Conservation (phyloP, 108 stramenopile species). For the Skeletonema tropicum region DNA sequence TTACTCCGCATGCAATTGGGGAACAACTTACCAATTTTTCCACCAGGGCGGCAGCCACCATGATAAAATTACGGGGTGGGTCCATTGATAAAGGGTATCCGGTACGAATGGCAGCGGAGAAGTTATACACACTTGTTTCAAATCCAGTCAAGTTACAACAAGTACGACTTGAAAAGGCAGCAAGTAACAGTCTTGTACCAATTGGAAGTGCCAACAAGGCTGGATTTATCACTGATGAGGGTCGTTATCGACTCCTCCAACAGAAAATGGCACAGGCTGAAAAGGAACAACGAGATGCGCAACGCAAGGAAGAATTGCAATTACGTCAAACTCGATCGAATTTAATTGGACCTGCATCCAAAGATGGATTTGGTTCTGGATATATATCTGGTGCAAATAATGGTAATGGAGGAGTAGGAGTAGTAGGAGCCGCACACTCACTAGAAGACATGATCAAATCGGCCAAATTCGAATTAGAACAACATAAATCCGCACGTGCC, state of each 20-base stretch:
- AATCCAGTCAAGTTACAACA: constrained; percentile 16
- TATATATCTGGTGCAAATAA: background rate
- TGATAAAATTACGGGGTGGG: constrained; percentile 45
- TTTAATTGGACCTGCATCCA: constrained; percentile 36
- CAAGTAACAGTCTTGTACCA: no score
- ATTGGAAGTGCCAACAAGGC: constrained; percentile 43
- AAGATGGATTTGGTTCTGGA: constrained; percentile 46
- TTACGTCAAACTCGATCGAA: constrained; percentile 41
- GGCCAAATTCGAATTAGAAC: constrained; percentile 42
- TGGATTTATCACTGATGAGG: constrained; percentile 50
- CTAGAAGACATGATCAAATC: constrained; percentile 53
- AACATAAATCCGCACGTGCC: constrained; percentile 29
- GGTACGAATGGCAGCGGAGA: constrained; percentile 33
- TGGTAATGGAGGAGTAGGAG: background rate
- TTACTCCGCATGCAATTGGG: constrained; percentile 22
- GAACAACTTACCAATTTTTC: constrained; percentile 25
- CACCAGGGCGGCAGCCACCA: constrained; percentile 32
- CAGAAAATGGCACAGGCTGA: constrained; percentile 39
- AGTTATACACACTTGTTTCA: constrained; percentile 22
- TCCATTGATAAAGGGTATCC: constrained; percentile 46
- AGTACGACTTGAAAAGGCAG: constrained; percentile 28
- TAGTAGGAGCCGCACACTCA: constrained; percentile 50
- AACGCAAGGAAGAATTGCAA: constrained; percentile 26
- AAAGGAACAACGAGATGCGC: constrained; percentile 16
- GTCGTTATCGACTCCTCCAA: constrained; percentile 24